Percentiles rank a stretch among this genome's conserved stretches.
These are phyloP conservation scores for Fusarium sp. DNA, from an alignment of 2,329 filamentous ascomycete species.

Conservation along the genomic window DNA sequence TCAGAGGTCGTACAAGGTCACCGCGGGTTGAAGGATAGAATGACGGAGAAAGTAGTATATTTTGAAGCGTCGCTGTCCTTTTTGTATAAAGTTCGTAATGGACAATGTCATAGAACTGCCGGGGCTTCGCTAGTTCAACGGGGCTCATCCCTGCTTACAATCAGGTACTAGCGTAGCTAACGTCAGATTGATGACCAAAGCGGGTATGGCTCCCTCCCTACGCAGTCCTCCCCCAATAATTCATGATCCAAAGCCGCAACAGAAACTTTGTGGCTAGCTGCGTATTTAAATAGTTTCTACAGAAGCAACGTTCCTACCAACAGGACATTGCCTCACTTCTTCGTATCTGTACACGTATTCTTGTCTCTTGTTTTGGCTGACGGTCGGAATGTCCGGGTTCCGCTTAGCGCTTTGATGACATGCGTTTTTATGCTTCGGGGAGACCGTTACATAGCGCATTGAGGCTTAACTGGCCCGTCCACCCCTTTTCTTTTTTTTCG, in stretches of 20 bases:
- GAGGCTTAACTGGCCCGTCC: constrained; percentile 17
- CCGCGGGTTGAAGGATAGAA: background rate
- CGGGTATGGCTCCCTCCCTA: background rate
- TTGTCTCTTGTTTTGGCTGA: background rate
- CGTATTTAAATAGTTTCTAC: background rate
- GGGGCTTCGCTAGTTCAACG: background rate
- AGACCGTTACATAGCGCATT: constrained; percentile 21
- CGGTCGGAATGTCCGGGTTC: constrained; percentile 4
- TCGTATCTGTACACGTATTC: background rate
- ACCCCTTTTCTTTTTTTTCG: background rate
- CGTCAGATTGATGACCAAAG: constrained; percentile 13
- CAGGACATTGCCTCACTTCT: background rate
- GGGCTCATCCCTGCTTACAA: constrained; percentile 12
- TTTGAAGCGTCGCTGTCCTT: constrained; percentile 9
- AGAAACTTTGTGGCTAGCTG: background rate
- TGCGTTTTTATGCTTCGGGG: constrained; percentile 1
- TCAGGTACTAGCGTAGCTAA: constrained; percentile 25
- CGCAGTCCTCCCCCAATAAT: background rate
- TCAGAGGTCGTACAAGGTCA: background rate
- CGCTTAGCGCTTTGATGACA: constrained; percentile 19
- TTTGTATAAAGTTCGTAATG: constrained; percentile 15
- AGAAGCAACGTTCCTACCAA: background rate
- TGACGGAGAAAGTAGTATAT: background rate
- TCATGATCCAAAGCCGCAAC: background rate
- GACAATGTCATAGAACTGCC: constrained; percentile 7